Base-by-base conservation (phyloP, 768 basidiomycete species). In the Rhodotorula graminis region DNA sequence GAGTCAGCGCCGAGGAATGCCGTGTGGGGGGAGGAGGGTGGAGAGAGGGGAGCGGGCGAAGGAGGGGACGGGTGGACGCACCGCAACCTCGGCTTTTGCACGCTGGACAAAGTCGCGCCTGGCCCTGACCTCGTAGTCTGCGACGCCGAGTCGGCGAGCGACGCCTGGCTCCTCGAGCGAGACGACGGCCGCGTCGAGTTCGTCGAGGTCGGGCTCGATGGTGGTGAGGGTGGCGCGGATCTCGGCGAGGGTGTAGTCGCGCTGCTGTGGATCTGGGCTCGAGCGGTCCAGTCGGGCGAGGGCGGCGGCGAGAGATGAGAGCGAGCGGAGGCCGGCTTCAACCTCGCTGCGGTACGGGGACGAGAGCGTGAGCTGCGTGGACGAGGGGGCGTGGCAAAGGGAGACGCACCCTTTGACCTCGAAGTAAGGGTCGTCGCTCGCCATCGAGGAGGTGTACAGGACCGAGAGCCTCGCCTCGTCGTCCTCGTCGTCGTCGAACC, bases 161-260 rank as follows among this genome's bases (percentile, higher is more conserved):
- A 91, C 89, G 49, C 91, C 93, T 1, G 88, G 89, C 19, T 87
- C 86, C 79, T 95, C 94, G 1, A 96, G 91, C 55, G 93, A 90
- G 80, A 87, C 88, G 57, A 98, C 93, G 78, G 91, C 93, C 79
- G 92, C 92, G 62, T 96, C 93, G n/a, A 98, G 82, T 80, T 93
- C 93, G 71, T 93, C 91, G 33, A 95, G 80, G 82, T 97, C 94
- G 0, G 89, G 89, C 79, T 93, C 91, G 40, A 97, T 82, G 3
- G 88, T 82, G 1, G 87, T 85, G 16, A 98, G 84, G 3, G 90
- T 90, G 0, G 87, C 88, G 80, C 88, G 88, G 65, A 96, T 82
- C 89, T 92, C 80, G 9, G 80, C 70, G 78, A 66, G 71, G 5
- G 79, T 75, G 65, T 80, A 76, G 21, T 68, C 33, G 3, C 72